Conservation (phyloP, 768 basidiomycete genomes). For the Hygrocybe coccinea region DNA sequence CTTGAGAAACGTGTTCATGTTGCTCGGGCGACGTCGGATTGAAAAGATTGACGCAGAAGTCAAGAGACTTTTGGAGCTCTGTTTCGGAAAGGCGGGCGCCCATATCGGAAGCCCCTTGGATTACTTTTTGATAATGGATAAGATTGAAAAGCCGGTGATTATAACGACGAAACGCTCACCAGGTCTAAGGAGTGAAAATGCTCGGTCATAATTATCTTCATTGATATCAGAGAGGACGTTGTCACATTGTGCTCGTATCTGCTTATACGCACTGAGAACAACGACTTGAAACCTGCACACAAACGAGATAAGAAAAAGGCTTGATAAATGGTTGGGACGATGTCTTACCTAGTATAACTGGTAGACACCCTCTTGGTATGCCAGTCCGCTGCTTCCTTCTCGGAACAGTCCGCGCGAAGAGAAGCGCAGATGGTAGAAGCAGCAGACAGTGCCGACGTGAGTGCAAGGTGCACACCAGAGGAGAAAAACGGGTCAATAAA, state of each 20-base stretch:
- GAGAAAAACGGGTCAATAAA: conserved; percentile 68
- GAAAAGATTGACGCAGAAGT: conserved; percentile 74
- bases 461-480: conserved; percentile 57
- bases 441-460: conserved; percentile 58
- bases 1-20: conserved; percentile 37
- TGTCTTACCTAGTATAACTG: conserved; percentile 52
- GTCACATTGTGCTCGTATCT: conserved; percentile 55
- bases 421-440: conserved; percentile 54
- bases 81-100: conserved; percentile 64
- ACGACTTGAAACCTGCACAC: conserved; percentile 56
- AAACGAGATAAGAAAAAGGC: not conserved
- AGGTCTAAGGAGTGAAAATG: conserved; percentile 58
- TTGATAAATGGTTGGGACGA: not conserved
- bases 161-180: conserved; percentile 32
- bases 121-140: conserved; percentile 42
- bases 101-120: conserved; percentile 77
- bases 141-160: not conserved
- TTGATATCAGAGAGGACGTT: conserved; percentile 59
- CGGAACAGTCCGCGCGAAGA: conserved; percentile 46
- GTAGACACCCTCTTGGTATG: conserved; percentile 53
- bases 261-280: conserved; percentile 69
- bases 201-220: conserved; percentile 67
- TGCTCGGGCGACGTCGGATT: conserved; percentile 62
- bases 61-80: conserved; percentile 70
- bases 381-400: conserved; percentile 45